phyloP scores from a whole-genome alignment of 495 filamentous ascomycete genomes.

The Podospora didyma region DNA sequence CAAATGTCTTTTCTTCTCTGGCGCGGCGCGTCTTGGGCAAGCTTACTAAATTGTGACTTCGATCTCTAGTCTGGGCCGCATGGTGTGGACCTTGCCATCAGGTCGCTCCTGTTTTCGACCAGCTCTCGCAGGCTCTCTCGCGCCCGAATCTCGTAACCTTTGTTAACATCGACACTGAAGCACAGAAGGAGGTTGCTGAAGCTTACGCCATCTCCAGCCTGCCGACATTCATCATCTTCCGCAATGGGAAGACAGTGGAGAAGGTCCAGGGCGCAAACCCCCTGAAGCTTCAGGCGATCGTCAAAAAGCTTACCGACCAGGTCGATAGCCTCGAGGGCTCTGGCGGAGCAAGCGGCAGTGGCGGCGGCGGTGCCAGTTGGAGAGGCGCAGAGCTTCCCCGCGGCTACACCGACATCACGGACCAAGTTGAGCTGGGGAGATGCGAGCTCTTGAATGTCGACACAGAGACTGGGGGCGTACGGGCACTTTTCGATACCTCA shows the following conservation, averaged over 20 bases:
- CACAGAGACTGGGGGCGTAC: slow-evolving; percentile 60
- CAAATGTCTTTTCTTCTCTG: background rate
- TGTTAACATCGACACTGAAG: slow-evolving; percentile 79
- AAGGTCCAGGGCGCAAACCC: slow-evolving; percentile 73
- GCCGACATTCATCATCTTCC: slow-evolving; percentile 91
- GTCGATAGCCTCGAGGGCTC: slow-evolving; percentile 50
- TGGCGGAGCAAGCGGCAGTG: slow-evolving; percentile 43
- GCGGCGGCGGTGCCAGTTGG: slow-evolving; percentile 56
- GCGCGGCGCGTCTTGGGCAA: background rate
- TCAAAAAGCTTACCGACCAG: slow-evolving; percentile 70
- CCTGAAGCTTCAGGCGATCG: slow-evolving; percentile 58
- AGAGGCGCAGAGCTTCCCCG: slow-evolving; percentile 68
- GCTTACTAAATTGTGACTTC: slow-evolving; percentile 12
- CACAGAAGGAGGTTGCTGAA: slow-evolving; percentile 67
- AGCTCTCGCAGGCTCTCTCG: slow-evolving; percentile 67
- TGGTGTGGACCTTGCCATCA: slow-evolving; percentile 84
- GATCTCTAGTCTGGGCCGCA: slow-evolving; percentile 70
- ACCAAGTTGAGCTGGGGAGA: slow-evolving; percentile 71
- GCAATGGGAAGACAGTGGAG: slow-evolving; percentile 58
- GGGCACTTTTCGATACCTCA: slow-evolving; percentile 64
- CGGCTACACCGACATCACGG: slow-evolving; percentile 79
- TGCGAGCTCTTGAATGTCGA: slow-evolving; percentile 86
- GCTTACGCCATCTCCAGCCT: slow-evolving; percentile 68
- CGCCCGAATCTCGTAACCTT: slow-evolving; percentile 73
- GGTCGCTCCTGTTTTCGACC: slow-evolving; percentile 80